phyloP scores from a whole-genome alignment of 179 eudicot species.

The Vitellaria paradoxa region DNA sequence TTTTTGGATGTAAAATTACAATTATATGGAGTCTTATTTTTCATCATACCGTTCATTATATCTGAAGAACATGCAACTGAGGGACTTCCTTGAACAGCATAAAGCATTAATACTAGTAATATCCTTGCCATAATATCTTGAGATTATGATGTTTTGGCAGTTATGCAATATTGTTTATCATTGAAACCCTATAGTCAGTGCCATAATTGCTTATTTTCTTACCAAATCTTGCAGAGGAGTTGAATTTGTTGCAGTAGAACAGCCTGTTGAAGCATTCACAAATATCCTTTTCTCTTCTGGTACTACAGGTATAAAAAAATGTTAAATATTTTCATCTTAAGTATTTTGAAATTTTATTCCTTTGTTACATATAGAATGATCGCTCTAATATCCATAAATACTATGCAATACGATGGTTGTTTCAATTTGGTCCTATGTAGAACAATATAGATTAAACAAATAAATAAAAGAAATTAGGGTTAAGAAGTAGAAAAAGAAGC shows the following conservation, averaged over 20 bases:
- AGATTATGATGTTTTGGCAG: not conserved
- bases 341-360: not conserved
- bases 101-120: not conserved
- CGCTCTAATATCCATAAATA: not conserved
- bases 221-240: conserved; percentile 45
- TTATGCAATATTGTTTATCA: not conserved
- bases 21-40: not conserved
- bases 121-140: not conserved
- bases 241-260: conserved; percentile 68
- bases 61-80: not conserved
- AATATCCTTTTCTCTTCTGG: conserved; percentile 98
- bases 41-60: too few species aligned
- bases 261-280: conserved; percentile 66
- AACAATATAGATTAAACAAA: too few species aligned
- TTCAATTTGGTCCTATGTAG: not conserved
- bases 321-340: not conserved
- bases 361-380: not conserved
- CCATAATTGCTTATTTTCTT: not conserved
- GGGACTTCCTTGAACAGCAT: not conserved
- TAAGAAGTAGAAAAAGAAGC: too few species aligned
- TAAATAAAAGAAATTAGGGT: too few species aligned
- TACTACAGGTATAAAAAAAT: conserved; percentile 65
- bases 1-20: not conserved
- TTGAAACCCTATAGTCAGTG: not conserved
- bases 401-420: not conserved